These are phyloP conservation scores for Sisymbrium altissimum DNA, from an alignment of 345 rosid genomes.

Conservation along the genomic window DNA sequence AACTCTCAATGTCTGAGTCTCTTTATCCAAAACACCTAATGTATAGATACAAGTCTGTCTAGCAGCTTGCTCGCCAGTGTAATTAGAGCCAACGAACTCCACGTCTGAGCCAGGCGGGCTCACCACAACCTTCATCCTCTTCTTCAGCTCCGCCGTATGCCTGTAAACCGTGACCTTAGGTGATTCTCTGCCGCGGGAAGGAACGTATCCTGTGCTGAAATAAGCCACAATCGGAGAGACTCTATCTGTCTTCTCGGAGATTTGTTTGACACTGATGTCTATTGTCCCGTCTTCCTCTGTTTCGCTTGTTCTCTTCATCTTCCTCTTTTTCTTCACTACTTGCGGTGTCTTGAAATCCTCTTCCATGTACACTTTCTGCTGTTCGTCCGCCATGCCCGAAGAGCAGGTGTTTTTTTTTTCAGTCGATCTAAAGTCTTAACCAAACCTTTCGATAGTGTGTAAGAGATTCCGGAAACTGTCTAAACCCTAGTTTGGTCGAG, in stretches of 20 bases:
- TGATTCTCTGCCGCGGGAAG: conserved; percentile 1
- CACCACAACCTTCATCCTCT: conserved; percentile 68
- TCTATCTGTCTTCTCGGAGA: conserved; percentile 44
- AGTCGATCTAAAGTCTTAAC: not conserved
- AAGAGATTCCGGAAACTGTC: not conserved
- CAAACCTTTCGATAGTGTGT: not conserved
- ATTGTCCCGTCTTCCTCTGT: conserved; percentile 18
- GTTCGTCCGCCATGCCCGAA: not conserved
- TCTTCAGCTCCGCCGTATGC: conserved; percentile 37
- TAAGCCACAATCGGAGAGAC: conserved; percentile 66
- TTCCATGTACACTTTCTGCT: not conserved
- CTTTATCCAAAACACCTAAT: conserved; percentile 73
- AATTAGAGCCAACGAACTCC: conserved; percentile 70
- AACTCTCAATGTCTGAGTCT: conserved; percentile 51
- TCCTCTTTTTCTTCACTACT: conserved; percentile 12
- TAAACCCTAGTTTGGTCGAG: conserved; percentile 20
- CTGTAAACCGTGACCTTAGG: conserved; percentile 47
- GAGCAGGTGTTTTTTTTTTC: not conserved
- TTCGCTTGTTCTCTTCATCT: conserved; percentile 3
- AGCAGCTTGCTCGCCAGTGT: conserved; percentile 60
- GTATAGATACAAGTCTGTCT: conserved; percentile 59
- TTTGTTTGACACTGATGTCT: conserved; percentile 37
- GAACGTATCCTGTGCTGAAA: conserved; percentile 71
- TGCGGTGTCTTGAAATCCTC: conserved; percentile 17
- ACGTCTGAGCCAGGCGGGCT: conserved; percentile 55